Evolutionary conservation across 2,329 filamentous ascomycete species (phyloP).

Genomic region (Pyrenophora graminea): DNA sequence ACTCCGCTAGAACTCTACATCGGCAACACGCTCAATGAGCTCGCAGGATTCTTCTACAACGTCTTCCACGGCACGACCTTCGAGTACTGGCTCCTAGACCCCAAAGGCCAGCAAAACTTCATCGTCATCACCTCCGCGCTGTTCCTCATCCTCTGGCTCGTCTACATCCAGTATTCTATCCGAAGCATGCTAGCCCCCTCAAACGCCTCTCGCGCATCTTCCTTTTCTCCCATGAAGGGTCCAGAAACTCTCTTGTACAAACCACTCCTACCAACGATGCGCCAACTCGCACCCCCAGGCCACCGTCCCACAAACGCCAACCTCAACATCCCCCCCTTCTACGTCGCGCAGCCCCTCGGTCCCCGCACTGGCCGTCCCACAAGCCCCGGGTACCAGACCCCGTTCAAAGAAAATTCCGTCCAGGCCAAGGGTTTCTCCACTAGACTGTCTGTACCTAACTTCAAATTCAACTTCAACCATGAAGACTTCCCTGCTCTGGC

Average conservation of each 20-base stretch:
- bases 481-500: no score
- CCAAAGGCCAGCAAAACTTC: background rate
- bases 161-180: background rate
- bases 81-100: slow-evolving; percentile 1
- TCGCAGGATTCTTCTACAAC: background rate
- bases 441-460: background rate
- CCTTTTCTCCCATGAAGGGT: no score
- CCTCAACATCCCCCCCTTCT: background rate
- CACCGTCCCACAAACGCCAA: slow-evolving; percentile 1
- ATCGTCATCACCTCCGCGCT: background rate
- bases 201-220: no score
- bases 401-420: background rate
- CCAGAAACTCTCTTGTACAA: no score
- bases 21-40: no score
- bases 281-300: background rate
- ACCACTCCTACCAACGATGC: background rate
- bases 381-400: background rate
- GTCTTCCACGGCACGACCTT: background rate
- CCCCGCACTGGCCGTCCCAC: background rate
- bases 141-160: background rate
- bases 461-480: no score
- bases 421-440: background rate
- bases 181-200: background rate
- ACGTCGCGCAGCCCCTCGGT: background rate
- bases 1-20: no score